Percentiles rank a stretch among this genome's conserved stretches.
Evolutionary conservation across 345 rosid genomes (phyloP).

Genomic region (Chamaenerion angustifolium): DNA sequence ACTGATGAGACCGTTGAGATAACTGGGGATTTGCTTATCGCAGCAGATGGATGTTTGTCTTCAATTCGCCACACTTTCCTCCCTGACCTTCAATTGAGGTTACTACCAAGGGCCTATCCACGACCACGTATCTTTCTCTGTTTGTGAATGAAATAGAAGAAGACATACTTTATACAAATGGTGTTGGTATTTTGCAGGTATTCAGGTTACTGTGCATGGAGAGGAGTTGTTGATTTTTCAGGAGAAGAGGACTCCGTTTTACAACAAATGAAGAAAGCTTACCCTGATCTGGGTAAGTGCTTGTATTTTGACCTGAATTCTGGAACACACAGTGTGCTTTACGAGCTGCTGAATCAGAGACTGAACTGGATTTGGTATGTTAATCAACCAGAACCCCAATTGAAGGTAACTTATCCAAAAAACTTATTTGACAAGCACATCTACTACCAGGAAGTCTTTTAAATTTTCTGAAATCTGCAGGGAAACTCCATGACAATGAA

Average conservation of each 20-base stretch:
- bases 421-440: not conserved
- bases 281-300: slow-evolving; percentile 61
- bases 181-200: slow-evolving; percentile 30
- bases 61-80: slow-evolving; percentile 43
- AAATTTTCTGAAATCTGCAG: slow-evolving; percentile 13
- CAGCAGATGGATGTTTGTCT: slow-evolving; percentile 76
- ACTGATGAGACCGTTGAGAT: slow-evolving; percentile 35
- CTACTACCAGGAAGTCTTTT: not conserved
- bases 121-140: not conserved
- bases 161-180: not conserved
- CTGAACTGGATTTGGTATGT: slow-evolving; percentile 78
- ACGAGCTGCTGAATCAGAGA: slow-evolving; percentile 41
- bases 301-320: slow-evolving; percentile 42
- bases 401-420: slow-evolving; percentile 27
- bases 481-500: slow-evolving; percentile 56
- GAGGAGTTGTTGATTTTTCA: slow-evolving; percentile 63
- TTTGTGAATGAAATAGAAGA: not conserved
- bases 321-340: slow-evolving; percentile 40
- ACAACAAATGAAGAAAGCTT: slow-evolving; percentile 28
- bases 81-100: slow-evolving; percentile 62
- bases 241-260: slow-evolving; percentile 33
- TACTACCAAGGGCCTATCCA: slow-evolving; percentile 1
- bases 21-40: slow-evolving; percentile 51
- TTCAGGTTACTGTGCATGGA: slow-evolving; percentile 77
- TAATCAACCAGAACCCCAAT: slow-evolving; percentile 53